phyloP scores from a whole-genome alignment of 148 eudicot genomes.

The Amaranthus cruentus region DNA sequence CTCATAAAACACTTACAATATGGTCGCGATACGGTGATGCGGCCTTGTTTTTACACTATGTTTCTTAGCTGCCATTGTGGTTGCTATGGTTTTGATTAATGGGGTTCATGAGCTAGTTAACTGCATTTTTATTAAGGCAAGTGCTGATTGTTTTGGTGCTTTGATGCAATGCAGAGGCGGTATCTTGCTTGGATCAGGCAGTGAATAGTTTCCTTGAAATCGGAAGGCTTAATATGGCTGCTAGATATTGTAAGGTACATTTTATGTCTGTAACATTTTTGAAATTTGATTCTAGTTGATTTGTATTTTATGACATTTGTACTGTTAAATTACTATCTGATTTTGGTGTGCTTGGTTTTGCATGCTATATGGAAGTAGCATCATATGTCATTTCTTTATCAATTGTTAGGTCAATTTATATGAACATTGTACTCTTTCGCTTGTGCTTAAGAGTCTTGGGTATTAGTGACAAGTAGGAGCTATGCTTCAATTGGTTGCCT shows the following conservation, averaged over 20 bases:
- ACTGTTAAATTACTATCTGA: neutral
- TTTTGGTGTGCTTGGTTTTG: neutral
- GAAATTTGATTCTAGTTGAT: neutral
- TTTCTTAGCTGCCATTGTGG: neutral
- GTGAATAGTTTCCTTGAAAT: conserved; percentile 65
- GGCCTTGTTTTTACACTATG: neutral
- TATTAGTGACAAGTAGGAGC: neutral
- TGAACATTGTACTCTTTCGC: neutral
- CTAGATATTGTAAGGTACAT: conserved; percentile 85
- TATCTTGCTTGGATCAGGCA: conserved; percentile 70
- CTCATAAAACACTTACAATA: too few species aligned
- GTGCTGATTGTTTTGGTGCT: conserved; percentile 1
- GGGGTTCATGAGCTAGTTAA: neutral
- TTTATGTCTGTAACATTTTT: neutral
- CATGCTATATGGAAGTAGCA: neutral
- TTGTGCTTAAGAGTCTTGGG: too few species aligned
- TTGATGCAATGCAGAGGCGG: conserved; percentile 37
- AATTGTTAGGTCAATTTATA: neutral
- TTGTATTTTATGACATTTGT: neutral
- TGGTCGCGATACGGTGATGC: too few species aligned
- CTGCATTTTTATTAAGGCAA: neutral
- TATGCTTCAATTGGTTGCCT: too few species aligned
- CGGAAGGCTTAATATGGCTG: conserved; percentile 87
- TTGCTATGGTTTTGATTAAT: neutral
- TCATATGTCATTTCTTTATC: neutral